A percentile compares a stretch with the other conserved stretches of the same genome.
phyloP scores from a whole-genome alignment of 805 yeast species.

The Wickerhamomyces kurtzmanii region DNA sequence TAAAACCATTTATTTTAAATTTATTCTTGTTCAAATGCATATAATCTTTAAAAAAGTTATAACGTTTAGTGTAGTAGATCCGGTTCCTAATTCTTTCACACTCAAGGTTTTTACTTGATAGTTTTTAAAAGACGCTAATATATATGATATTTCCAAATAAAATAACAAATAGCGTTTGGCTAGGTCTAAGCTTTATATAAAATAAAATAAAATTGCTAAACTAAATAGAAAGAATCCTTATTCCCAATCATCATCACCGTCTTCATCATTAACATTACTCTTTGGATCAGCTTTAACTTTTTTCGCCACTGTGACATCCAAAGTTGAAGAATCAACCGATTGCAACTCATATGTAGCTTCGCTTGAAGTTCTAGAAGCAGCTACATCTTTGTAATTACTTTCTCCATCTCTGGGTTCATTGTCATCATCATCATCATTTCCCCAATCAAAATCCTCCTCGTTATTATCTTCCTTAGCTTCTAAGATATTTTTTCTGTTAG shows the following conservation, averaged over 20 bases:
- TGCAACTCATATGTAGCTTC: slow-evolving; percentile 31
- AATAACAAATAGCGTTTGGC: too few species aligned
- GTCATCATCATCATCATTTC: slow-evolving; percentile 25
- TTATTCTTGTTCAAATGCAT: neutral
- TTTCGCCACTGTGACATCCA: slow-evolving; percentile 17
- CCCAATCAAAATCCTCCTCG: slow-evolving; percentile 27
- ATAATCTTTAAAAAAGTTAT: too few species aligned
- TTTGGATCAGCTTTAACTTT: slow-evolving; percentile 7
- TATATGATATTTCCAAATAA: too few species aligned
- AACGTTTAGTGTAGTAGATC: too few species aligned
- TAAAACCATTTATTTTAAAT: neutral
- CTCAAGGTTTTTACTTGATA: too few species aligned
- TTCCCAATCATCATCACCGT: slow-evolving; percentile 59
- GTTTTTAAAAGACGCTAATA: too few species aligned
- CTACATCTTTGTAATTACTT: slow-evolving; percentile 4
- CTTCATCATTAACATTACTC: slow-evolving; percentile 21
- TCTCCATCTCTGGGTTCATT: slow-evolving; percentile 7
- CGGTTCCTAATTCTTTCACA: too few species aligned
- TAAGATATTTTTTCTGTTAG: slow-evolving; percentile 54
- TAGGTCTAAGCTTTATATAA: too few species aligned
- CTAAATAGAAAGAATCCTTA: too few species aligned
- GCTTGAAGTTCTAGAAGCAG: slow-evolving; percentile 22
- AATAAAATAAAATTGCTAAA: too few species aligned
- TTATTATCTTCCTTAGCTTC: slow-evolving; percentile 20
- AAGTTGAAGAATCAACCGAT: slow-evolving; percentile 23